phyloP scores from a whole-genome alignment of 2,329 filamentous ascomycete species.

The Alternaria tenuissima region DNA sequence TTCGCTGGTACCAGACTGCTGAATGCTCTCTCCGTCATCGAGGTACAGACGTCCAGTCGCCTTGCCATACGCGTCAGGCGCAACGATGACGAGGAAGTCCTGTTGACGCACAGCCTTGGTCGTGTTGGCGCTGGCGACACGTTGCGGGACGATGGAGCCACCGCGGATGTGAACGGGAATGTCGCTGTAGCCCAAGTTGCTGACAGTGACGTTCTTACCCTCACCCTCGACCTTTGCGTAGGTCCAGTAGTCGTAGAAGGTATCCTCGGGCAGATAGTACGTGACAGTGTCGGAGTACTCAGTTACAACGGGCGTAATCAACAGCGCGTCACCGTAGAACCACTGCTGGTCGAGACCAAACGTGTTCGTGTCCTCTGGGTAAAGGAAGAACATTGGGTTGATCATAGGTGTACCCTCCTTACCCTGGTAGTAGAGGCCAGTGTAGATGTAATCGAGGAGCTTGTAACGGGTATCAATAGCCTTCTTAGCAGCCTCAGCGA shows the following conservation, averaged over 20 bases:
- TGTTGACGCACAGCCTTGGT: slow-evolving; percentile 70
- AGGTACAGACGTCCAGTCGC: slow-evolving; percentile 76
- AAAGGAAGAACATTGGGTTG: slow-evolving; percentile 76
- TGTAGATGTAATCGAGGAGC: slow-evolving; percentile 83
- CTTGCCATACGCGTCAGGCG: slow-evolving; percentile 67
- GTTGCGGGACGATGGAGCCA: slow-evolving; percentile 70
- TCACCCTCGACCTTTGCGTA: slow-evolving; percentile 56
- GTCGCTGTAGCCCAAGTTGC: slow-evolving; percentile 57
- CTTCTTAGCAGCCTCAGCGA: slow-evolving; percentile 70
- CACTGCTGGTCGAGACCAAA: slow-evolving; percentile 64
- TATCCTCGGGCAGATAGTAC: slow-evolving; percentile 65
- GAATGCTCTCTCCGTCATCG: slow-evolving; percentile 76
- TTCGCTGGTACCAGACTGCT: slow-evolving; percentile 64
- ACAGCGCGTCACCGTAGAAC: slow-evolving; percentile 66
- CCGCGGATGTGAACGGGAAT: slow-evolving; percentile 75
- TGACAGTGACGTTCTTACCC: slow-evolving; percentile 55
- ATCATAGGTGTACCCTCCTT: slow-evolving; percentile 70
- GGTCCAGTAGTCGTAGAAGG: slow-evolving; percentile 69
- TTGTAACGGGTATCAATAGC: slow-evolving; percentile 77
- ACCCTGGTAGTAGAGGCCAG: slow-evolving; percentile 69
- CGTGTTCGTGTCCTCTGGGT: slow-evolving; percentile 65
- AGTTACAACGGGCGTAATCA: slow-evolving; percentile 65
- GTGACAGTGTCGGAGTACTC: slow-evolving; percentile 62
- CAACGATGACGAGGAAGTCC: slow-evolving; percentile 75
- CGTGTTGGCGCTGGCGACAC: slow-evolving; percentile 65